Conservation (phyloP, 805 yeast species). For the Diddensiella caesifluorescens region DNA sequence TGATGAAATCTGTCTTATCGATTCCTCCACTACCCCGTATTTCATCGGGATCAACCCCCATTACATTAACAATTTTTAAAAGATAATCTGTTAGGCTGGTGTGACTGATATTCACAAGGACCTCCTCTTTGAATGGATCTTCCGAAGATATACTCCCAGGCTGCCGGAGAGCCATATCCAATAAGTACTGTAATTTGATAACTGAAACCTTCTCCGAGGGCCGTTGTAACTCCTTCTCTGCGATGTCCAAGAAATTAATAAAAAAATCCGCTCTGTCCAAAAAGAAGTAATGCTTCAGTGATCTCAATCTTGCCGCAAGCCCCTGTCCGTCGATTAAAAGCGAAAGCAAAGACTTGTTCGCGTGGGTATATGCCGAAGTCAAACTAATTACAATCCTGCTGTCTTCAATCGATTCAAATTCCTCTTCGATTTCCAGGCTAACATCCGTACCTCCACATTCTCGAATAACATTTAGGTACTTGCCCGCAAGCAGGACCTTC, state of each 20-base stretch:
- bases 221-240: slow-evolving; percentile 50
- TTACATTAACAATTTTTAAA: slow-evolving; percentile 31
- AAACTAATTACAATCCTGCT: slow-evolving; percentile 51
- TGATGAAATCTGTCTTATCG: slow-evolving; percentile 12
- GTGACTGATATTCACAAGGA: slow-evolving; percentile 30
- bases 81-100: slow-evolving; percentile 33
- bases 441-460: slow-evolving; percentile 47
- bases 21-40: slow-evolving; percentile 6
- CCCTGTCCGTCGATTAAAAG: slow-evolving; percentile 58
- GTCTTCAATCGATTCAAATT: slow-evolving; percentile 35
- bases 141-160: slow-evolving; percentile 36
- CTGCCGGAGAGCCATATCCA: slow-evolving; percentile 36
- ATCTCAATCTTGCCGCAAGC: slow-evolving; percentile 42
- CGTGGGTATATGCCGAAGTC: slow-evolving; percentile 55
- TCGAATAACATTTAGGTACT: slow-evolving; percentile 66
- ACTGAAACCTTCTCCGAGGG: slow-evolving; percentile 28
- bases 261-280: slow-evolving; percentile 48
- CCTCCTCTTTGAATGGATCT: slow-evolving; percentile 35
- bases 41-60: slow-evolving; percentile 31
- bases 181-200: slow-evolving; percentile 33
- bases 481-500: slow-evolving; percentile 77
- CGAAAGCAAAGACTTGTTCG: slow-evolving; percentile 56
- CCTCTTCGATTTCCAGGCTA: slow-evolving; percentile 31
- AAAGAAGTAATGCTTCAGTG: slow-evolving; percentile 55
- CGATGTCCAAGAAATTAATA: slow-evolving; percentile 46